A percentile compares a stretch with the other conserved stretches of the same genome.
Evolutionary conservation across 441 rosid genomes (phyloP).

Genomic region (Jatropha multifida): DNA sequence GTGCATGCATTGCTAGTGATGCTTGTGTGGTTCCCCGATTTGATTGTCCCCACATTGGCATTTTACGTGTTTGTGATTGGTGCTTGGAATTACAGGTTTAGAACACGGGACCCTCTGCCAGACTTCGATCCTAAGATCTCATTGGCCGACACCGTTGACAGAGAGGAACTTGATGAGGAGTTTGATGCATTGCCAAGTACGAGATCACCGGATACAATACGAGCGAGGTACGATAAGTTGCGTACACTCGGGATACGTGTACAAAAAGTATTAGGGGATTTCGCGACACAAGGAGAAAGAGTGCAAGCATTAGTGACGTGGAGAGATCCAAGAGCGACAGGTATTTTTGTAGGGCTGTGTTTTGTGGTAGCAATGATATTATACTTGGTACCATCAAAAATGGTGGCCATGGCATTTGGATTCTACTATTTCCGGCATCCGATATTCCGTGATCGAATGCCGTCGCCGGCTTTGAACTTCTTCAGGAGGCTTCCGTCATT

Average conservation of each 20-base stretch:
- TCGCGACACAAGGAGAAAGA: slow-evolving; percentile 91
- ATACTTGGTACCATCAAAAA: slow-evolving; percentile 77
- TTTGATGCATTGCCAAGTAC: slow-evolving; percentile 75
- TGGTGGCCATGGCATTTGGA: slow-evolving; percentile 87
- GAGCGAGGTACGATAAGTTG: slow-evolving; percentile 73
- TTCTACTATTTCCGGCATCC: slow-evolving; percentile 91
- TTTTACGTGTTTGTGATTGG: slow-evolving; percentile 75
- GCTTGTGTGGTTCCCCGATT: slow-evolving; percentile 89
- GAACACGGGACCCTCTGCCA: slow-evolving; percentile 66
- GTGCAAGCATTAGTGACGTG: slow-evolving; percentile 86
- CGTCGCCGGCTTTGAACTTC: slow-evolving; percentile 72
- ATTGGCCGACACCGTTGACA: slow-evolving; percentile 67
- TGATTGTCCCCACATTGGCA: slow-evolving; percentile 70
- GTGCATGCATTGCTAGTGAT: slow-evolving; percentile 66
- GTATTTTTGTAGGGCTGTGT: slow-evolving; percentile 75
- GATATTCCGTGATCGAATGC: slow-evolving; percentile 82
- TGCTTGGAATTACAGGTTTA: slow-evolving; percentile 76
- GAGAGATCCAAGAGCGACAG: slow-evolving; percentile 94
- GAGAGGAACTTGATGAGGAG: slow-evolving; percentile 87
- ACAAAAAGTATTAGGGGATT: slow-evolving; percentile 80
- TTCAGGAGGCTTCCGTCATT: slow-evolving; percentile 88
- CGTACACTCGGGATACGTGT: slow-evolving; percentile 69
- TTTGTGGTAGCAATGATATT: slow-evolving; percentile 55
- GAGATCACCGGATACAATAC: slow-evolving; percentile 49
- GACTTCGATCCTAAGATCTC: slow-evolving; percentile 71